These are phyloP conservation scores for Lactarius evosmus DNA, from an alignment of 768 basidiomycete genomes.

Conservation along the genomic window DNA sequence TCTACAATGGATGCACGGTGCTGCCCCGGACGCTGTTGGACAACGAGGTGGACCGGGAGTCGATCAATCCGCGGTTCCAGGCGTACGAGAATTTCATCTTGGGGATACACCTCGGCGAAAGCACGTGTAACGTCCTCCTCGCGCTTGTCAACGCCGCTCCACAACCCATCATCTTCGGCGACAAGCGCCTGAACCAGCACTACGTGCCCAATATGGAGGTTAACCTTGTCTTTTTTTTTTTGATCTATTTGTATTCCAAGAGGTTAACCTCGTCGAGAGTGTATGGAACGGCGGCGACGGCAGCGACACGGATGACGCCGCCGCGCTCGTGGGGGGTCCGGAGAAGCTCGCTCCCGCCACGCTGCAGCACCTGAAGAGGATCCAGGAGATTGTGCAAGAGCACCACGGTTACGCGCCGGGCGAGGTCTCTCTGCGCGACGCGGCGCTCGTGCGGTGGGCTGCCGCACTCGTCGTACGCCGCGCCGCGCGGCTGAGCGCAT, in stretches of 20 bases:
- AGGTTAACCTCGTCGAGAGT: conserved; percentile 76
- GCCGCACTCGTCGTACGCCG: conserved; percentile 74
- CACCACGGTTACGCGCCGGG: conserved; percentile 56
- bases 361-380: conserved; percentile 45
- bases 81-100: conserved; percentile 98
- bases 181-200: conserved; percentile 76
- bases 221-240: too few relatives aligned
- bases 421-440: conserved; percentile 47
- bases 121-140: conserved; percentile 80
- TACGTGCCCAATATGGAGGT: conserved; percentile 96
- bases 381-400: conserved; percentile 59
- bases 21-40: conserved; percentile 90
- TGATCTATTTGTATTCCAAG: too few relatives aligned
- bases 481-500: conserved; percentile 79
- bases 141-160: conserved; percentile 77
- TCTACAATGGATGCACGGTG: conserved; percentile 87
- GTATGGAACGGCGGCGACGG: conserved; percentile 56
- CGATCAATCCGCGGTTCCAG: conserved; percentile 90
- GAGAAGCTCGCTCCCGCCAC: conserved; percentile 24
- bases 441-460: conserved; percentile 77
- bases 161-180: conserved; percentile 70
- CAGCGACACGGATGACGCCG: not conserved
- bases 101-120: conserved; percentile 98
- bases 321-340: conserved; percentile 10
- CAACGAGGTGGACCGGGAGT: conserved; percentile 86